phyloP scores from a whole-genome alignment of 2,329 filamentous ascomycete genomes.

The Thielaviopsis populi region DNA sequence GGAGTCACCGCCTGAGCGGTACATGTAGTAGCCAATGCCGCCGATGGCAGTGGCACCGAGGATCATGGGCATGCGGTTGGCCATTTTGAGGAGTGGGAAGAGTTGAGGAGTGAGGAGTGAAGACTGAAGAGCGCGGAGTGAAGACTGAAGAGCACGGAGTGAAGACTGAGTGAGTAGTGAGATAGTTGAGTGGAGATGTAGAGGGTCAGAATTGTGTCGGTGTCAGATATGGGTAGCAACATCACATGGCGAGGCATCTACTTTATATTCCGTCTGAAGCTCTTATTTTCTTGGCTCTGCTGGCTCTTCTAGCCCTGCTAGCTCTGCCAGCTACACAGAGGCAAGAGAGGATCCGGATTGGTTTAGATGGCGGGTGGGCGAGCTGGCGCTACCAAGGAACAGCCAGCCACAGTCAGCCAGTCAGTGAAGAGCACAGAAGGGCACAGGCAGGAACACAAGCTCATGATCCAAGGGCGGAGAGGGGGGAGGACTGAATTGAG shows the following conservation, averaged over 20 bases:
- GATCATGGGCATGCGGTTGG: slow-evolving; percentile 31
- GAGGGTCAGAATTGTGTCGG: background rate
- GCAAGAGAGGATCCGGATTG: background rate
- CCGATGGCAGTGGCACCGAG: slow-evolving; percentile 49
- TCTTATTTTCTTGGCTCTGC: background rate
- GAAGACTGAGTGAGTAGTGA: background rate
- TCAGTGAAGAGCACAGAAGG: background rate
- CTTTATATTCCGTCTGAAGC: background rate
- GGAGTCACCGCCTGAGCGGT: slow-evolving; percentile 65
- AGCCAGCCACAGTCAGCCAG: too few species aligned
- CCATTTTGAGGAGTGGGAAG: too few species aligned
- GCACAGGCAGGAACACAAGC: background rate
- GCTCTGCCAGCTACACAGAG: background rate
- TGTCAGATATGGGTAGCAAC: background rate
- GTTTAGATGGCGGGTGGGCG: background rate
- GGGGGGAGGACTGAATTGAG: background rate
- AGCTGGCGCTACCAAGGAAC: too few species aligned
- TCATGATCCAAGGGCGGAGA: background rate
- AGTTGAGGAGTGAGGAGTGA: too few species aligned
- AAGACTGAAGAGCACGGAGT: background rate
- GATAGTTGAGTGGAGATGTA: background rate
- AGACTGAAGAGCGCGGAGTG: too few species aligned
- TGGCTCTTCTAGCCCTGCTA: background rate
- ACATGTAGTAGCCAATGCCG: slow-evolving; percentile 79
- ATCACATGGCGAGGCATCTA: background rate